Evolutionary conservation across 805 yeast species (phyloP).

Genomic region (Nakazawaea pomicola): DNA sequence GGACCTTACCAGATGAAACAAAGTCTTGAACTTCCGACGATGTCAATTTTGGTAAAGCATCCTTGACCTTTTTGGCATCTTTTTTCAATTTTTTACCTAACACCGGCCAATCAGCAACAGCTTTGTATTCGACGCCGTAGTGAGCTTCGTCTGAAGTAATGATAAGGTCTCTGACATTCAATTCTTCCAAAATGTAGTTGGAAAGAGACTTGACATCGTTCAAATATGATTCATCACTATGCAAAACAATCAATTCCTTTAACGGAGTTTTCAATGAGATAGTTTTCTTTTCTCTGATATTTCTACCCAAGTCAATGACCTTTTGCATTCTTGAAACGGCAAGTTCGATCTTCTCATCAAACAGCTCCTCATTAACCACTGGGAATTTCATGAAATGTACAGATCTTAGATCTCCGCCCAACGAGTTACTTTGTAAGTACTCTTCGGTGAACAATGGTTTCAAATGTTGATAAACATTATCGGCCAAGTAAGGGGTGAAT

Average conservation of each 20-base stretch:
- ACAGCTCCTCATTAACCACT: constrained; percentile 68
- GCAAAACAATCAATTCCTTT: constrained; percentile 79
- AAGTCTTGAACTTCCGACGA: constrained; percentile 80
- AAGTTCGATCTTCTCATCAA: constrained; percentile 76
- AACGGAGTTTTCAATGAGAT: constrained; percentile 94
- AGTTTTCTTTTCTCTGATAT: constrained; percentile 91
- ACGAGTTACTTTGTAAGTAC: constrained; percentile 35
- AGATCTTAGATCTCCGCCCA: constrained; percentile 62
- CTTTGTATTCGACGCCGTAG: constrained; percentile 88
- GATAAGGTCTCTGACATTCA: constrained; percentile 83
- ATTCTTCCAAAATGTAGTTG: constrained; percentile 80
- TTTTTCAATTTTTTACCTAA: constrained; percentile 95
- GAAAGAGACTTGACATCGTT: constrained; percentile 74
- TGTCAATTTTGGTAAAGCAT: constrained; percentile 77
- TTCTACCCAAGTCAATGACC: constrained; percentile 94
- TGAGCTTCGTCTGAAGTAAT: constrained; percentile 87
- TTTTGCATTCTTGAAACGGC: constrained; percentile 95
- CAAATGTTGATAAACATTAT: constrained; percentile 77
- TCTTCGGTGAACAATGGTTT: constrained; percentile 56
- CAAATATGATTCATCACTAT: constrained; percentile 69
- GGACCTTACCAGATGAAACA: constrained; percentile 65
- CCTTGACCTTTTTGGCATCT: constrained; percentile 91
- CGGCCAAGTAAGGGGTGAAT: constrained; percentile 94
- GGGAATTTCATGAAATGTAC: constrained; percentile 96
- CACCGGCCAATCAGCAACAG: constrained; percentile 98